Evolutionary conservation across 192 early-diverging fungal genomes (phyloP).

Genomic region (Umbelopsis sp.): DNA sequence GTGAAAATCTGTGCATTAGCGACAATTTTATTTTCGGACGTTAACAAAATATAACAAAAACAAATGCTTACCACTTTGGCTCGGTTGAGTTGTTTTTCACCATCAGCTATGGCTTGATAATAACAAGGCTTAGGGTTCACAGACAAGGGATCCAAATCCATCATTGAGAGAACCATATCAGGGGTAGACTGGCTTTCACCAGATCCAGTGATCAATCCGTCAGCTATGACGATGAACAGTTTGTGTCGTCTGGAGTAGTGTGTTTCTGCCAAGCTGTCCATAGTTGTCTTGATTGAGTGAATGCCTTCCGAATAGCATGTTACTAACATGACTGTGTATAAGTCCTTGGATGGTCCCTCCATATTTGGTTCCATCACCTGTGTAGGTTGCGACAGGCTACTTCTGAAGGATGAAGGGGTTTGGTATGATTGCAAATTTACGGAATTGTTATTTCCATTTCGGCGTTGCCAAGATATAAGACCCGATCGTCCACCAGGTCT

Average conservation of each 20-base stretch:
- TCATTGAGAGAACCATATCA: slow-evolving; percentile 79
- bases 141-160: slow-evolving; percentile 62
- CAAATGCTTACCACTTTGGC: slow-evolving; percentile 63
- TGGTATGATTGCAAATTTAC: slow-evolving; percentile 15
- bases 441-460: slow-evolving; percentile 33
- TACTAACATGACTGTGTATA: slow-evolving; percentile 79
- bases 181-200: slow-evolving; percentile 76
- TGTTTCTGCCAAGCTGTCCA: slow-evolving; percentile 80
- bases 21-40: slow-evolving; percentile 7
- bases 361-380: background rate
- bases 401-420: background rate
- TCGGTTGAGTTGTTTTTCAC: slow-evolving; percentile 81
- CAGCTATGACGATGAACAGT: slow-evolving; percentile 87
- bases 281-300: slow-evolving; percentile 72
- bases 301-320: slow-evolving; percentile 94
- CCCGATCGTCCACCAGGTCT: slow-evolving; percentile 48
- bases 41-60: background rate
- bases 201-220: slow-evolving; percentile 87
- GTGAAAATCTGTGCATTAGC: slow-evolving; percentile 1
- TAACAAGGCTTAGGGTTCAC: slow-evolving; percentile 72
- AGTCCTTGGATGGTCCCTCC: slow-evolving; percentile 35
- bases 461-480: slow-evolving; percentile 48
- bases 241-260: slow-evolving; percentile 86
- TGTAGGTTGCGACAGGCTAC: background rate
- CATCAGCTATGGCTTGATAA: slow-evolving; percentile 79